Conservation (phyloP, 805 yeast species). For the Barnettozyma populi region DNA sequence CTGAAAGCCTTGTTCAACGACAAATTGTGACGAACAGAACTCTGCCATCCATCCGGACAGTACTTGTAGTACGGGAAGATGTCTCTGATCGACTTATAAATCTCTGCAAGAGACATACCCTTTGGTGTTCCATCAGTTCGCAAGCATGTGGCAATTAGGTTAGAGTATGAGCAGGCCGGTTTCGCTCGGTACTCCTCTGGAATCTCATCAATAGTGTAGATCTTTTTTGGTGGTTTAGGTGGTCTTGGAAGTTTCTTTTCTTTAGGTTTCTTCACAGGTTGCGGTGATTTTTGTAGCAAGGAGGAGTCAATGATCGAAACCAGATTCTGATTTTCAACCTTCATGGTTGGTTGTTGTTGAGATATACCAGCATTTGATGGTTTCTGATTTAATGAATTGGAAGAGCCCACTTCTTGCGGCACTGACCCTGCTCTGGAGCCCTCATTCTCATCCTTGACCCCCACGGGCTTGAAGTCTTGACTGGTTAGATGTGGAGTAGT, state of each 20-base stretch:
- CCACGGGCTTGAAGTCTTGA: slow-evolving; percentile 22
- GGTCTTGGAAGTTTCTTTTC: slow-evolving; percentile 46
- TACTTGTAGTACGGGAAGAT: slow-evolving; percentile 86
- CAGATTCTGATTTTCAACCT: background rate
- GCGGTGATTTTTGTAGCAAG: slow-evolving; percentile 9
- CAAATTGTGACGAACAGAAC: slow-evolving; percentile 84
- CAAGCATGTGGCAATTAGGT: slow-evolving; percentile 73
- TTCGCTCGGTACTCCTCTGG: slow-evolving; percentile 83
- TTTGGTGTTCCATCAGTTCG: slow-evolving; percentile 57
- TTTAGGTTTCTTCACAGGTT: slow-evolving; percentile 28
- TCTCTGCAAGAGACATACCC: slow-evolving; percentile 80
- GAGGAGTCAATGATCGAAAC: background rate
- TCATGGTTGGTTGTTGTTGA: background rate
- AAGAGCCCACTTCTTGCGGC: background rate
- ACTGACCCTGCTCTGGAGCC: background rate
- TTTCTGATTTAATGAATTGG: background rate
- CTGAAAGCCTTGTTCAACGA: slow-evolving; percentile 81
- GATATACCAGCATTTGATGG: background rate
- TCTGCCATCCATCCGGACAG: slow-evolving; percentile 98
- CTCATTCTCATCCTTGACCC: slow-evolving; percentile 14
- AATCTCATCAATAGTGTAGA: slow-evolving; percentile 75
- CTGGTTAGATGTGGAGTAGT: slow-evolving; percentile 16
- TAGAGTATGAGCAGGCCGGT: slow-evolving; percentile 78
- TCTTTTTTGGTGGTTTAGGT: slow-evolving; percentile 51
- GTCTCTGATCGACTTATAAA: slow-evolving; percentile 81